Base-by-base conservation (phyloP, 257 asterid genomes). In the Capsicum baccatum region DNA sequence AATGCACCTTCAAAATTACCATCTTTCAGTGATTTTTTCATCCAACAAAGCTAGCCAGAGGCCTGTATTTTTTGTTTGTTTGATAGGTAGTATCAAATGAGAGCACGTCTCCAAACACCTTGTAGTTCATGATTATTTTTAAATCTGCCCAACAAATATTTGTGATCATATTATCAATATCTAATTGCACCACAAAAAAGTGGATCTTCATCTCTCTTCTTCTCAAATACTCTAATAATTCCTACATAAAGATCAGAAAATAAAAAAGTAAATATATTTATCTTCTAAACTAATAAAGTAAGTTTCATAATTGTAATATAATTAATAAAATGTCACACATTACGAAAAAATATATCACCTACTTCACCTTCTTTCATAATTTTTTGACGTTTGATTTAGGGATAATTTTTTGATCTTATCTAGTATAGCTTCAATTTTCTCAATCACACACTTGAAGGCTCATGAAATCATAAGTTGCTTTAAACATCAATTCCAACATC, bases 241-340 rank as follows among this genome's bases (percentile, higher is more conserved):
- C 59, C 59, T 55, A 16, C 6, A 55, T 48, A 48, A 48, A 39
- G 44, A 39, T 4, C 44, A 39, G 44, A 57, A 57, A 15, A 57
- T 58, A 17, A 58, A 3, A 58, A 8, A 17, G 7, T 17, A 60
- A 60, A 60, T 17, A 4, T 60, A 33, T 19, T 10, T 19, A 0
- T 60, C 66, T 60, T n/a, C 66, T 8, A 60, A 60, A 60, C 66
- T 60, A 60, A 60, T 60, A n/a, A n/a, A n/a, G n/a, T n/a, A n/a
- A 60, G 6, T 9, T 60, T n/a, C 35, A 60, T 0, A 60, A 60
- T 60, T 3, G 35, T n/a, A 8, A 60, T n/a, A n/a, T n/a, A n/a
- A 60, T n/a, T 58, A 16, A 17, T 9, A 58, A 8, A 8, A 58
- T 57, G 2, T 2, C 21, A 58, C 7, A 58, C 26, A 17, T 57